phyloP scores from a whole-genome alignment of 164 flowering plant species.

The Stephania yunnanensis region DNA sequence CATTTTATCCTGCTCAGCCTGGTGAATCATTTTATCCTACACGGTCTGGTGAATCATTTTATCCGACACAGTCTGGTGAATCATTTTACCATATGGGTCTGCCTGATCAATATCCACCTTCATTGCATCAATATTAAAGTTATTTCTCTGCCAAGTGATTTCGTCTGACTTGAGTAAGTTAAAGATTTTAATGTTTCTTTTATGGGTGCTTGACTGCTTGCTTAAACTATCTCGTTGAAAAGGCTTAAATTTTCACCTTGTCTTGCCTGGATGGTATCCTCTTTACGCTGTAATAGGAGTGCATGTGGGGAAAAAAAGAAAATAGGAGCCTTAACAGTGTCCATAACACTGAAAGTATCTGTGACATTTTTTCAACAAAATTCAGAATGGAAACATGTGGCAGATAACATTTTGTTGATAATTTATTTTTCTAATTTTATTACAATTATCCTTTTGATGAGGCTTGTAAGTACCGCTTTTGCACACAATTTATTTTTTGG shows the following conservation, averaged over 20 bases:
- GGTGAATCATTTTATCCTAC: slow-evolving; percentile 7
- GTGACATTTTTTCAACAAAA: neutral
- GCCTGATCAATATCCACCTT: slow-evolving; percentile 14
- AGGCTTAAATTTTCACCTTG: neutral
- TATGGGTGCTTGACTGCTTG: neutral
- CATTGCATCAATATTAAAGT: slow-evolving; percentile 10
- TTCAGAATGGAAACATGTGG: neutral
- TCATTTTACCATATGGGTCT: slow-evolving; percentile 4
- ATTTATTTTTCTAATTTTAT: too few relatives aligned
- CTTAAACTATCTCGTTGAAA: neutral
- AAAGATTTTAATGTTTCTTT: neutral
- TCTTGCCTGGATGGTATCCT: neutral
- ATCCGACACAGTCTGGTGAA: slow-evolving; percentile 5
- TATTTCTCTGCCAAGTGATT: neutral
- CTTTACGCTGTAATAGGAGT: neutral
- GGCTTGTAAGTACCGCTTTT: too few relatives aligned
- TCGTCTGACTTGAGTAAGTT: neutral
- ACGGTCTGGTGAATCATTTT: slow-evolving; percentile 5
- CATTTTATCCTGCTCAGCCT: slow-evolving; percentile 3
- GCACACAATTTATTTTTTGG: too few relatives aligned
- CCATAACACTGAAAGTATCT: too few relatives aligned
- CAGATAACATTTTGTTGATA: neutral
- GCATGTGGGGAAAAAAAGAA: neutral
- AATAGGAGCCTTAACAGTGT: neutral
- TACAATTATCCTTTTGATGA: too few relatives aligned